Conservation (phyloP, 2,329 filamentous ascomycete species). For the Aureobasidium vineae region DNA sequence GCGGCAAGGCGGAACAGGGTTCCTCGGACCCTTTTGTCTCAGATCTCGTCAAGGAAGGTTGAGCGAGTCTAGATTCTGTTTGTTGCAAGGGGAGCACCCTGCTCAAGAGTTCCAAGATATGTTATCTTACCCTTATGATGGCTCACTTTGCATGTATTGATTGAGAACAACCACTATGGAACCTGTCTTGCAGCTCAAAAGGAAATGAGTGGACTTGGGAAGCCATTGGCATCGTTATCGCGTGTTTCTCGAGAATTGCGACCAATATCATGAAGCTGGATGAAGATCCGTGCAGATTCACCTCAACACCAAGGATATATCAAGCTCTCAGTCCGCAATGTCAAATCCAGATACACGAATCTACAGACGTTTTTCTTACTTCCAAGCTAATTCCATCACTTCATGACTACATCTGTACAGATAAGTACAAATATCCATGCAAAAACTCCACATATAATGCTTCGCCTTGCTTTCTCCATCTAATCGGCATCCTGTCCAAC, state of each 20-base stretch:
- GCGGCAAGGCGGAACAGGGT: neutral
- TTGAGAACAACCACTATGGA: too few relatives aligned
- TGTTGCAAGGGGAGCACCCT: neutral
- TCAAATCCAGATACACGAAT: neutral
- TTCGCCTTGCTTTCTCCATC: neutral
- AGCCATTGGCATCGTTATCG: too few relatives aligned
- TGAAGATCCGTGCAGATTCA: neutral
- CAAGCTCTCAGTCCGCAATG: neutral
- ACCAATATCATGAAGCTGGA: neutral
- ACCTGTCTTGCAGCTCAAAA: too few relatives aligned
- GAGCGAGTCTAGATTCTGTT: neutral
- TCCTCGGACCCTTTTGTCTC: neutral
- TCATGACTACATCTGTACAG: constrained; percentile 14
- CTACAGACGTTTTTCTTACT: neutral
- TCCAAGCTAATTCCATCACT: neutral
- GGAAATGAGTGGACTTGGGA: too few relatives aligned
- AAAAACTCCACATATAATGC: constrained; percentile 12
- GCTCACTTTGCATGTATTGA: too few relatives aligned
- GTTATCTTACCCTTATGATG: too few relatives aligned
- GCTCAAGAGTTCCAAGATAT: neutral
- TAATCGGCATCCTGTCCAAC: constrained; percentile 44
- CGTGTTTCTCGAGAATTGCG: too few relatives aligned
- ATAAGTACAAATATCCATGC: neutral
- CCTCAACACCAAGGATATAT: too few relatives aligned
- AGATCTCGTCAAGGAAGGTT: too few relatives aligned